Percentiles rank a stretch among this genome's conserved stretches.
These are phyloP conservation scores for Lichtheimia corymbifera DNA, from an alignment of 371 early-diverging fungal species.

Conservation along the genomic window DNA sequence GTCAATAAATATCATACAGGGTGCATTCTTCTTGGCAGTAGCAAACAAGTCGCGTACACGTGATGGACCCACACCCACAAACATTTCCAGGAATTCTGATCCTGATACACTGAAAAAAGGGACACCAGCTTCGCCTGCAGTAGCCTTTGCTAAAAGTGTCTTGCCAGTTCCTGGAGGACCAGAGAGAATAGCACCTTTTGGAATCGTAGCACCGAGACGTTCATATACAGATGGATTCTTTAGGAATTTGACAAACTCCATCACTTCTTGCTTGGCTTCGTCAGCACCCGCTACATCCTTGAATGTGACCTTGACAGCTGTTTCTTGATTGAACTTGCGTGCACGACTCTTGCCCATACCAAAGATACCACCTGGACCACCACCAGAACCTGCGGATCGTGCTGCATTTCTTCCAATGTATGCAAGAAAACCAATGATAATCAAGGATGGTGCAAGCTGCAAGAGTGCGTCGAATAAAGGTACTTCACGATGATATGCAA, in stretches of 20 bases:
- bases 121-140: constrained; percentile 98
- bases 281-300: constrained; percentile 99
- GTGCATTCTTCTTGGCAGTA: constrained; percentile 95
- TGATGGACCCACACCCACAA: constrained; percentile 98
- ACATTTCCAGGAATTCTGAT: constrained; percentile 99
- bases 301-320: constrained; percentile 92
- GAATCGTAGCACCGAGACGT: constrained; percentile 98
- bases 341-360: constrained; percentile 96
- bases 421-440: constrained; percentile 83
- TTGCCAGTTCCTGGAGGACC: constrained; percentile 99
- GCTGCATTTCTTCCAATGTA: constrained; percentile 82
- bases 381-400: constrained; percentile 42
- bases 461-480: constrained; percentile 69
- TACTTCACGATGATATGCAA: constrained; percentile 82
- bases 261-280: constrained; percentile 99
- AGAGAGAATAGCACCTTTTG: constrained; percentile 97
- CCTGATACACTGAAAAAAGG: constrained; percentile 98
- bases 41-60: constrained; percentile 97
- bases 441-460: constrained; percentile 90
- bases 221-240: constrained; percentile 98
- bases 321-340: constrained; percentile 95
- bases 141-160: constrained; percentile 97
- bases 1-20: constrained; percentile 99
- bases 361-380: constrained; percentile 83
- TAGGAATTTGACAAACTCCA: constrained; percentile 99